Base-by-base conservation (phyloP, 140 eudicot species). In the Stevia rebaudiana region DNA sequence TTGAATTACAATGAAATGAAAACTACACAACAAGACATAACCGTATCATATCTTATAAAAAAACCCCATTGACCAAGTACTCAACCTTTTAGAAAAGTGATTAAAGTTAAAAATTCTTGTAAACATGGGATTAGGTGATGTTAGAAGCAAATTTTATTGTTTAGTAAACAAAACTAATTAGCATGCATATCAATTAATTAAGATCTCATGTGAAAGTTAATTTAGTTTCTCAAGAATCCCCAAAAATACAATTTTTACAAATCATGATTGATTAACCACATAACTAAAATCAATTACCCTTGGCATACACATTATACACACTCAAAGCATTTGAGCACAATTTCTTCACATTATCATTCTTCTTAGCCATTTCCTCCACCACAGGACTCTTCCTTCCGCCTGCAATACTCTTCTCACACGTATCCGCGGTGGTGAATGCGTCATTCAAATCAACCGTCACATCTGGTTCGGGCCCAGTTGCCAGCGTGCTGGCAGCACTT, bases 271-370 rank as follows among this genome's bases (percentile, higher is more conserved):
- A 53, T 25, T 9, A 25, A 25, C 2, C 12, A 3, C 2, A 55
- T 8, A 55, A 30, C 37, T 25, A 30, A 55, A 4, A 12, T 55
- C 23, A 28, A 6, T 6, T 6, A n/a, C 62, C 62, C 6, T 1
- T 8, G 8, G 57, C 66, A 55, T 48, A 73, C 31, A 67, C 86
- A 7, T 69, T 46, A 44, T 52, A 68, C 25, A 80, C 60, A 40
- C 73, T 68, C 51, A 82, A 68, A 43, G 89, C 84, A 61, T 77
- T 82, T 70, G 72, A 43, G 59, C 78, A 74, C 5, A 76, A 61
- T 35, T 71, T 71, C 12, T 39, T 23, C 12, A 85, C 76, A 10
- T 48, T 47, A 17, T 44, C 35, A 28, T 85, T 71, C 80, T 49
- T 74, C 16, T 61, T 54, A 0, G 73, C 72, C 69, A 77, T 75